phyloP scores from a whole-genome alignment of 208 protist genomes.

The Leishmania turanica region DNA sequence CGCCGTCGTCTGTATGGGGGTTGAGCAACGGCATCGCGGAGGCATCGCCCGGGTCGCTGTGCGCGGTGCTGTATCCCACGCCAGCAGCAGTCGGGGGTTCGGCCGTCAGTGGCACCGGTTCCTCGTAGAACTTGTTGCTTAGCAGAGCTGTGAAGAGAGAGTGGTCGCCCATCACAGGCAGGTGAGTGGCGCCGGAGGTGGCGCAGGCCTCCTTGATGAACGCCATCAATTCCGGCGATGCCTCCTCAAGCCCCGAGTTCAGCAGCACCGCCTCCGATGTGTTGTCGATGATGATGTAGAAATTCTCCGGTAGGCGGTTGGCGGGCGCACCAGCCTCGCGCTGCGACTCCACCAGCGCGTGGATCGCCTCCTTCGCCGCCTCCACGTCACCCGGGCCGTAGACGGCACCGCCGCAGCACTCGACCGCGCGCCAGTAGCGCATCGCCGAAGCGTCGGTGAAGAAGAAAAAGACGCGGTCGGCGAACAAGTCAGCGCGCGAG shows the following conservation, averaged over 20 bases:
- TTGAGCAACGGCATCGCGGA: constrained; percentile 3
- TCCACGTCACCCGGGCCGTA: constrained; percentile 32
- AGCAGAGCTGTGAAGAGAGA: constrained; percentile 51
- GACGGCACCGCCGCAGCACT: constrained; percentile 38
- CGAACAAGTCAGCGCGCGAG: constrained; percentile 50
- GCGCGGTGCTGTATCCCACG: neutral
- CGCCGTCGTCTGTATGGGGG: neutral
- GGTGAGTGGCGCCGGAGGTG: constrained; percentile 23
- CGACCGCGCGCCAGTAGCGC: constrained; percentile 44
- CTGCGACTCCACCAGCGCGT: constrained; percentile 30
- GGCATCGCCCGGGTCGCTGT: constrained; percentile 4
- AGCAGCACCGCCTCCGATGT: constrained; percentile 40
- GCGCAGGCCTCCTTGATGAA: constrained; percentile 32
- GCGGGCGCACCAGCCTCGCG: neutral
- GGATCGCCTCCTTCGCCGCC: constrained; percentile 33
- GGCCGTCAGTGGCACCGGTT: constrained; percentile 13
- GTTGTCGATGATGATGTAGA: constrained; percentile 68
- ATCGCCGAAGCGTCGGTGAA: constrained; percentile 44
- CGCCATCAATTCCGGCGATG: constrained; percentile 33
- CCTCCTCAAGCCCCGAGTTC: constrained; percentile 31
- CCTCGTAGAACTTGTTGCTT: constrained; percentile 37
- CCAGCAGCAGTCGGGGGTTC: neutral
- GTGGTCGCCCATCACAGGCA: constrained; percentile 45
- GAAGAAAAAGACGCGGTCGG: constrained; percentile 52
- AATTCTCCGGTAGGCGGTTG: constrained; percentile 28